phyloP scores from a whole-genome alignment of 192 early-diverging fungal genomes.

The Coemansia sp. region DNA sequence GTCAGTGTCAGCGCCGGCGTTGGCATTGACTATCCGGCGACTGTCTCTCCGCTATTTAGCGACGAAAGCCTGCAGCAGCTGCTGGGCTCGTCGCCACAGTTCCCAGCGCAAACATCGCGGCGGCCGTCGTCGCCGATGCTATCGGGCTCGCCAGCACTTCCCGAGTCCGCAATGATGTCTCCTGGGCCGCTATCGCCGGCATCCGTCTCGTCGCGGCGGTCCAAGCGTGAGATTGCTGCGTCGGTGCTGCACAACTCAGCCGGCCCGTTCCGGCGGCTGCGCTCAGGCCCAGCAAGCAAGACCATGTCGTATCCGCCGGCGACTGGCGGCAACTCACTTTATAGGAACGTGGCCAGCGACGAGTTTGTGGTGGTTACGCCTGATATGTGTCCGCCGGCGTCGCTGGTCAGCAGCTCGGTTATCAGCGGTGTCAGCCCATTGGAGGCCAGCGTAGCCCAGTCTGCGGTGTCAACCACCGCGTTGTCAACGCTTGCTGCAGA shows the following conservation, averaged over 20 bases:
- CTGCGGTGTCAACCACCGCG: constrained; percentile 14
- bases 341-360: constrained; percentile 13
- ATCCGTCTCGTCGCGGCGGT: constrained; percentile 27
- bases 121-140: constrained; percentile 9
- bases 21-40: constrained; percentile 35
- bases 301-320: constrained; percentile 49
- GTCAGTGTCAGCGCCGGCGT: constrained; percentile 27
- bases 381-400: constrained; percentile 49
- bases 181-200: constrained; percentile 13
- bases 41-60: constrained; percentile 41
- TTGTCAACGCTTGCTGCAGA: not conserved
- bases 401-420: constrained; percentile 49
- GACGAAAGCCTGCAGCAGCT: constrained; percentile 51
- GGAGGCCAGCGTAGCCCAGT: constrained; percentile 19
- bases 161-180: not conserved
- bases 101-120: constrained; percentile 1
- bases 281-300: constrained; percentile 22
- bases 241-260: constrained; percentile 45
- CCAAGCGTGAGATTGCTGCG: constrained; percentile 40
- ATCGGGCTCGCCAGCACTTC: not conserved
- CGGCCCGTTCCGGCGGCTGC: constrained; percentile 43
- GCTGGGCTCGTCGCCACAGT: constrained; percentile 36
- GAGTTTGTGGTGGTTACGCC: constrained; percentile 51
- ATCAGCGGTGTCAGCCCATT: constrained; percentile 43
- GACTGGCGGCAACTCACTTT: constrained; percentile 8